Evolutionary conservation across 2,329 filamentous ascomycete genomes (phyloP).

Genomic region (Chrysoporthe deuterocubensis): DNA sequence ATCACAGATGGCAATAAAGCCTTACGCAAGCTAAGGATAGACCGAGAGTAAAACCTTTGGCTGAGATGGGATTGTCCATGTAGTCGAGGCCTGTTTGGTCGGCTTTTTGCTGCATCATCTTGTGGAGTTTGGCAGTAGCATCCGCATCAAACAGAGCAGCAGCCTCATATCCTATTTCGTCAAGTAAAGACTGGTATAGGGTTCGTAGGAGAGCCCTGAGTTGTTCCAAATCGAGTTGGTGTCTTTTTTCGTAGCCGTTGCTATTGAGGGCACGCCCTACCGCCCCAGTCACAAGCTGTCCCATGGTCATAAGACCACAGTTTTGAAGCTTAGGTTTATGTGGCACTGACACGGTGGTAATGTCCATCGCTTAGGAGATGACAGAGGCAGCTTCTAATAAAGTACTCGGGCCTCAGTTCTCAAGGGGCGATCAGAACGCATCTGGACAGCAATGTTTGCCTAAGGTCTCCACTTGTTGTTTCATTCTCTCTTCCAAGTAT

Average conservation of each 20-base stretch:
- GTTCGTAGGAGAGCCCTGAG: conserved; percentile 4
- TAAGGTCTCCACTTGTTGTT: background rate
- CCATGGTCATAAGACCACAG: background rate
- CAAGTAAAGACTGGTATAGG: background rate
- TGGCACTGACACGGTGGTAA: too few species aligned
- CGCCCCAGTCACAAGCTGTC: background rate
- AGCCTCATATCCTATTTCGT: conserved; percentile 4
- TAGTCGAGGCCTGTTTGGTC: conserved; percentile 6
- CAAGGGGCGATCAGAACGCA: background rate
- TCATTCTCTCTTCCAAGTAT: background rate
- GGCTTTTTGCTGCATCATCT: conserved; percentile 12
- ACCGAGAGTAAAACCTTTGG: conserved; percentile 1
- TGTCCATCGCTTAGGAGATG: background rate
- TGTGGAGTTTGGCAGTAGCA: background rate
- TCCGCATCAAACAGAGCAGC: background rate
- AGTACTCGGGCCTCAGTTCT: background rate
- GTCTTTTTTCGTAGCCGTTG: conserved; percentile 4
- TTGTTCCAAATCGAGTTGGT: conserved; percentile 11
- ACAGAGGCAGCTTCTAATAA: background rate
- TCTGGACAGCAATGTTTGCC: background rate
- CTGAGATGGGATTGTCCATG: background rate
- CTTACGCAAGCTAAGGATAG: conserved; percentile 8
- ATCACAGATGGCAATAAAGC: background rate
- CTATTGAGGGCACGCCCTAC: background rate
- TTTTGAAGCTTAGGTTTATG: background rate